Evolutionary conservation across 352 stramenopile species (phyloP).

Genomic region (Globisporangium ultimum): DNA sequence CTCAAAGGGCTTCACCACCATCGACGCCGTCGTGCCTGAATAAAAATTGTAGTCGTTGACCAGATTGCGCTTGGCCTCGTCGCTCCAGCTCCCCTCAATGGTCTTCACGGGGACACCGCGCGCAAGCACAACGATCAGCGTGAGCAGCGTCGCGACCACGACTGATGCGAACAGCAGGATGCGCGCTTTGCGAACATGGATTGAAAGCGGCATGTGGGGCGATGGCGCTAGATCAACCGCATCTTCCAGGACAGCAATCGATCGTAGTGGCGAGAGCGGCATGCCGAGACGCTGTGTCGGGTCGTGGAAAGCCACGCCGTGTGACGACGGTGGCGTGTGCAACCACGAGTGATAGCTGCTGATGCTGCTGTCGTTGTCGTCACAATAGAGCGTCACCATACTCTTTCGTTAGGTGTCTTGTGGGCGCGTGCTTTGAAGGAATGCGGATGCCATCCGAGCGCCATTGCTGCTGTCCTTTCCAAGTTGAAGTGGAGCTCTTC

Average conservation of each 20-base stretch:
- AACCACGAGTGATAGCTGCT: slow-evolving; percentile 11
- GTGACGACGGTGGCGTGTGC: slow-evolving; percentile 6
- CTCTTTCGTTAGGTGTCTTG: not conserved
- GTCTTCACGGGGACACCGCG: slow-evolving; percentile 23
- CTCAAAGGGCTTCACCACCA: slow-evolving; percentile 41
- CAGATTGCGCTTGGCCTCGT: slow-evolving; percentile 12
- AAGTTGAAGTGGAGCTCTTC: slow-evolving; percentile 13
- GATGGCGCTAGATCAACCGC: not conserved
- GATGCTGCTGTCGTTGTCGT: slow-evolving; percentile 6
- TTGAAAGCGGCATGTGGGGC: slow-evolving; percentile 18
- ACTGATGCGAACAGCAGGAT: slow-evolving; percentile 19
- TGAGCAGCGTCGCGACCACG: slow-evolving; percentile 20
- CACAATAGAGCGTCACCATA: not conserved
- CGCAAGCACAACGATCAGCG: slow-evolving; percentile 25
- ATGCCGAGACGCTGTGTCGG: not conserved
- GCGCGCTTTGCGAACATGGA: slow-evolving; percentile 21
- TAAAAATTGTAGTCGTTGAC: slow-evolving; percentile 55
- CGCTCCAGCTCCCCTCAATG: slow-evolving; percentile 14
- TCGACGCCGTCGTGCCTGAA: slow-evolving; percentile 27
- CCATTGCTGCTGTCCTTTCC: slow-evolving; percentile 2
- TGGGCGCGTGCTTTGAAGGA: not conserved
- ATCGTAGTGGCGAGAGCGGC: slow-evolving; percentile 22
- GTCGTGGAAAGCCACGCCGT: not conserved
- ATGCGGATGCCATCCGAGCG: not conserved
- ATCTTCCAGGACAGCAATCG: slow-evolving; percentile 25